These are phyloP conservation scores for Rhodomyrtus psidioides DNA, from an alignment of 441 rosid genomes.

Conservation along the genomic window DNA sequence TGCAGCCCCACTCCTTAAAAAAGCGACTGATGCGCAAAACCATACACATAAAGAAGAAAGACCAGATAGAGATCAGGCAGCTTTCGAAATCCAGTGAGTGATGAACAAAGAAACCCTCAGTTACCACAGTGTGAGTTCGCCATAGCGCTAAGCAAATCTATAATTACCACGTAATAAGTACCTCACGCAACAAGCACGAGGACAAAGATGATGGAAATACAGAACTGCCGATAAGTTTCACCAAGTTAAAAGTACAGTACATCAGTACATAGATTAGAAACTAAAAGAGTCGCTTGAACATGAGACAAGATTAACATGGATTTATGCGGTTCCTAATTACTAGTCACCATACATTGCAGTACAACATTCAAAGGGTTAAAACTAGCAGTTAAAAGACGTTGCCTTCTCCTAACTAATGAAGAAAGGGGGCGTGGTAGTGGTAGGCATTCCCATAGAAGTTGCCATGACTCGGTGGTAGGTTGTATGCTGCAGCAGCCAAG, in stretches of 20 bases:
- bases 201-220: background rate
- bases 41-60: background rate
- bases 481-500: slow-evolving; percentile 55
- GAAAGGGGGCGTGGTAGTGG: slow-evolving; percentile 83
- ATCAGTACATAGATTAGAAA: background rate
- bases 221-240: background rate
- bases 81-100: background rate
- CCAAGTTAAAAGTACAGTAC: background rate
- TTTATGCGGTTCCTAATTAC: background rate
- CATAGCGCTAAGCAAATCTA: background rate
- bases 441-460: slow-evolving; percentile 90
- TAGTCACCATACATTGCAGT: slow-evolving; percentile 35
- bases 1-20: background rate
- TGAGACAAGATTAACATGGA: background rate
- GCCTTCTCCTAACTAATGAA: slow-evolving; percentile 60
- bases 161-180: background rate
- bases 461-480: slow-evolving; percentile 56
- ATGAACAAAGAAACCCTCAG: background rate
- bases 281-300: background rate
- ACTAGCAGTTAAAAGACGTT: slow-evolving; percentile 65
- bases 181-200: background rate
- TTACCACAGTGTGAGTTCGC: background rate
- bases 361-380: slow-evolving; percentile 43
- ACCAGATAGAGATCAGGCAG: background rate
- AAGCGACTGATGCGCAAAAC: background rate